A percentile compares a stretch with the other conserved stretches of the same genome.
Conservation (phyloP, 2,329 filamentous ascomycete species). For the Trichoderma brevicompactum region DNA sequence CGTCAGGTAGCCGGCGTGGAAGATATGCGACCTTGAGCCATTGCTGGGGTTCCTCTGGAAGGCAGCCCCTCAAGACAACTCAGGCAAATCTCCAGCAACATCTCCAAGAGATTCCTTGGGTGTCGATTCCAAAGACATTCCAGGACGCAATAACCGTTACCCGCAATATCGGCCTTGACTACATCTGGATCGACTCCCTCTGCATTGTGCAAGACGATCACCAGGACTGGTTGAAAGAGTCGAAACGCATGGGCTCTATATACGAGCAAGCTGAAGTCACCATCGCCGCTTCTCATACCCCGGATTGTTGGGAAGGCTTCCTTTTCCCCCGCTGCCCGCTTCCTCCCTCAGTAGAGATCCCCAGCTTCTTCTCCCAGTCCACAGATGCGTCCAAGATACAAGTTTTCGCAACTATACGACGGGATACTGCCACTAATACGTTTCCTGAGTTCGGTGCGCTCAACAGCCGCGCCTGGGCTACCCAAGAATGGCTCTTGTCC, state of each 20-base stretch:
- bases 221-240: slow-evolving; percentile 30
- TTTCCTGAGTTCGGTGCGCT: slow-evolving; percentile 32
- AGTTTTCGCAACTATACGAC: slow-evolving; percentile 29
- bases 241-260: slow-evolving; percentile 31
- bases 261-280: slow-evolving; percentile 33
- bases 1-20: slow-evolving; percentile 8
- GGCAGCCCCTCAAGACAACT: slow-evolving; percentile 26
- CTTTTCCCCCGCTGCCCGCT: slow-evolving; percentile 16
- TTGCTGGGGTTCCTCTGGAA: slow-evolving; percentile 27
- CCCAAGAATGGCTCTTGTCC: slow-evolving; percentile 33
- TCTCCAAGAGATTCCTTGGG: slow-evolving; percentile 28
- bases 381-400: neutral
- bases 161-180: slow-evolving; percentile 22
- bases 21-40: slow-evolving; percentile 28
- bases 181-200: slow-evolving; percentile 32
- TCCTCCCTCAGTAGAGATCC: slow-evolving; percentile 25
- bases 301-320: slow-evolving; percentile 26
- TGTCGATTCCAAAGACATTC: slow-evolving; percentile 29
- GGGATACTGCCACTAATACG: slow-evolving; percentile 26
- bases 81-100: slow-evolving; percentile 12
- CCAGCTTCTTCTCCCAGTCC: slow-evolving; percentile 12
- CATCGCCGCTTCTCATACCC: slow-evolving; percentile 30
- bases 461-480: slow-evolving; percentile 32
- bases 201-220: slow-evolving; percentile 32
- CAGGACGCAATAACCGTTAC: slow-evolving; percentile 27